Conservation (phyloP, 2,329 filamentous ascomycete genomes). For the Epichloe coenophiala region DNA sequence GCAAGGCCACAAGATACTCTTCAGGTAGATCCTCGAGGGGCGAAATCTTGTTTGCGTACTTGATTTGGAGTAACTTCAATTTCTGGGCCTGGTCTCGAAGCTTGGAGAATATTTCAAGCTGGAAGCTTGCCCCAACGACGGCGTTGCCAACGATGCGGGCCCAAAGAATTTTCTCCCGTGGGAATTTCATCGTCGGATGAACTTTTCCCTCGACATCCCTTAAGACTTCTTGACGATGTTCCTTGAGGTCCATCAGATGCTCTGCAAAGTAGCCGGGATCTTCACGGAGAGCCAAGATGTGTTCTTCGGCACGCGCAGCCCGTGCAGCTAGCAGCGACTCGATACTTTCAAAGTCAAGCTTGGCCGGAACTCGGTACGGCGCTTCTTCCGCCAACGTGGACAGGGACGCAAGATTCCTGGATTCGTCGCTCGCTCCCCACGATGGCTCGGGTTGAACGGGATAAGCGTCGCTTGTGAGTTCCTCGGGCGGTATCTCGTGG, state of each 20-base stretch:
- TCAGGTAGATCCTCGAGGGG: constrained; percentile 16
- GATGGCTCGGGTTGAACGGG: constrained; percentile 25
- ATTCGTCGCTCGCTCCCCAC: constrained; percentile 15
- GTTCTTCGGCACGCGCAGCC: constrained; percentile 32
- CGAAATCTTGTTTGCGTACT: constrained; percentile 19
- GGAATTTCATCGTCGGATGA: constrained; percentile 13
- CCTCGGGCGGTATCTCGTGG: constrained; percentile 29
- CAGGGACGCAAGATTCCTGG: constrained; percentile 23
- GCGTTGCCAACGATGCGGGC: constrained; percentile 21
- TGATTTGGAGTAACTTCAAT: constrained; percentile 16
- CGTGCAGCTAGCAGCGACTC: constrained; percentile 29
- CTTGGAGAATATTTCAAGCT: constrained; percentile 25
- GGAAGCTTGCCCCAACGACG: constrained; percentile 18
- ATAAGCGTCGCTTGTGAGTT: constrained; percentile 15
- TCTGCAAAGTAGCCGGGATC: constrained; percentile 44
- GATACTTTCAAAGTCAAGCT: constrained; percentile 31
- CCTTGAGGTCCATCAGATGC: constrained; percentile 25
- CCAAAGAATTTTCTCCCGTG: constrained; percentile 21
- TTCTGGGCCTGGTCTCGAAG: constrained; percentile 19
- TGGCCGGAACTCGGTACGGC: constrained; percentile 35
- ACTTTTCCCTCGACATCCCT: constrained; percentile 22
- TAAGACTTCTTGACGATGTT: constrained; percentile 32
- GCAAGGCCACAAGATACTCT: constrained; percentile 22
- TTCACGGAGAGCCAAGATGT: constrained; percentile 41
- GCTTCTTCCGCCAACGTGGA: constrained; percentile 31